These are phyloP conservation scores for Kazachstania sp. DNA, from an alignment of 1,139 yeast species.

Conservation along the genomic window DNA sequence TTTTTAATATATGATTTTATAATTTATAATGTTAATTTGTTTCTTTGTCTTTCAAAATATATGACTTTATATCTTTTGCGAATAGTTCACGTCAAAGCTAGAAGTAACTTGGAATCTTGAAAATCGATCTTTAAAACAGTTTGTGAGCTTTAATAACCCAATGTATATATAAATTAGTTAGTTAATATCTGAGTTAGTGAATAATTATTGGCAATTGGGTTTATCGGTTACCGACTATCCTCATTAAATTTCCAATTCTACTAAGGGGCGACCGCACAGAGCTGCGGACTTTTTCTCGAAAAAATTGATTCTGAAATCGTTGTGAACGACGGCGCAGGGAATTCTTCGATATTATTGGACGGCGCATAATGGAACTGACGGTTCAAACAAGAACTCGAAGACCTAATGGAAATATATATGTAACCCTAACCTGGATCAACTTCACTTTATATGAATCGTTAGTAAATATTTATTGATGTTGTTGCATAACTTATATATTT, in stretches of 20 bases:
- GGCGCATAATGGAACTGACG: no score
- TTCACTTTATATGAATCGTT: no score
- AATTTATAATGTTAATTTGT: constrained; percentile 4
- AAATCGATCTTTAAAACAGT: background rate
- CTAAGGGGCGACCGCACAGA: background rate
- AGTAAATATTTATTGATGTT: background rate
- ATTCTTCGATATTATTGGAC: constrained; percentile 3
- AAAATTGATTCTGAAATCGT: background rate
- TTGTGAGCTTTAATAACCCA: no score
- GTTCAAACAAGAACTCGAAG: no score
- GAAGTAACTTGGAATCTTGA: no score
- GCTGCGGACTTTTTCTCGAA: constrained; percentile 1
- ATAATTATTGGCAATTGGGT: background rate
- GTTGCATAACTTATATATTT: background rate
- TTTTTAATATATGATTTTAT: constrained; percentile 14
- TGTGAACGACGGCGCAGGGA: background rate
- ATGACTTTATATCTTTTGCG: no score
- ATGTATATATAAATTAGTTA: background rate
- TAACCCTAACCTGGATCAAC: no score
- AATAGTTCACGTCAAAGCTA: no score
- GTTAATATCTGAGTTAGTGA: background rate
- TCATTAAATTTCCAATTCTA: no score
- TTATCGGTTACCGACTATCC: constrained; percentile 1
- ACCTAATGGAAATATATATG: no score
- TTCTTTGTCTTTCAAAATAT: no score